Percentiles rank a stretch among this genome's conserved stretches.
These are phyloP conservation scores for Cenchrus americanus DNA, from an alignment of 176 grass and related monocot species.

Conservation along the genomic window DNA sequence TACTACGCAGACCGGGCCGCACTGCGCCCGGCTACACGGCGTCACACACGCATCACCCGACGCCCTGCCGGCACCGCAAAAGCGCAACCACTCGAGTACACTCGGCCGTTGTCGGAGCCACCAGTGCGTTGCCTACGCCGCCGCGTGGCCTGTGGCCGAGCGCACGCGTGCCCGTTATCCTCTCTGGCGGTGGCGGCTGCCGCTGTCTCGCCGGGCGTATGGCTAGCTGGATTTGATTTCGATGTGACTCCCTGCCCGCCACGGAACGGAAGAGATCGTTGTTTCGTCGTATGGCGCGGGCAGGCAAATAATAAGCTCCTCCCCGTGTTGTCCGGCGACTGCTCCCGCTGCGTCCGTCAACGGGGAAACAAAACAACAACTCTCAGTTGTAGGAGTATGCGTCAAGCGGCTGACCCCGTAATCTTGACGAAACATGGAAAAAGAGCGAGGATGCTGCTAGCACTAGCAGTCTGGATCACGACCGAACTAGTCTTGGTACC, in stretches of 20 bases:
- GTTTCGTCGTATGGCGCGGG: neutral
- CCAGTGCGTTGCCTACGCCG: neutral
- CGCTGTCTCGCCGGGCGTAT: neutral
- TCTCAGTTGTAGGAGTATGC: neutral
- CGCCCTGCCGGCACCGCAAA: neutral
- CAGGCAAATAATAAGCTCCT: neutral
- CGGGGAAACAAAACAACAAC: neutral
- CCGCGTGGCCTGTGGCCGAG: neutral
- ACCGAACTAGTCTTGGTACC: neutral
- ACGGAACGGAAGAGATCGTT: neutral
- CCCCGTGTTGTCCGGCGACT: slow-evolving; percentile 17
- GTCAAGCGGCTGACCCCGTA: neutral
- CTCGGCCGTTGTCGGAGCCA: neutral
- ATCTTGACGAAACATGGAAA: slow-evolving; percentile 24
- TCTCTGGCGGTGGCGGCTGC: neutral
- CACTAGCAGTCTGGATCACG: neutral
- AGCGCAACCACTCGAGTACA: neutral
- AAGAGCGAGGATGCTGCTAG: neutral
- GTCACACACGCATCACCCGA: neutral
- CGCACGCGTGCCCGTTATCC: neutral
- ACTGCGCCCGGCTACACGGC: neutral
- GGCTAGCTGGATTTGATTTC: neutral
- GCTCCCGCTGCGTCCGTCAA: slow-evolving; percentile 12
- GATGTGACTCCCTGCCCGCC: neutral
- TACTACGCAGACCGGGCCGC: neutral